Evolutionary conservation across 2,329 filamentous ascomycete genomes (phyloP), one percentile per base, ranked within the genome.

Genomic region (Macrophomina tecta): DNA sequence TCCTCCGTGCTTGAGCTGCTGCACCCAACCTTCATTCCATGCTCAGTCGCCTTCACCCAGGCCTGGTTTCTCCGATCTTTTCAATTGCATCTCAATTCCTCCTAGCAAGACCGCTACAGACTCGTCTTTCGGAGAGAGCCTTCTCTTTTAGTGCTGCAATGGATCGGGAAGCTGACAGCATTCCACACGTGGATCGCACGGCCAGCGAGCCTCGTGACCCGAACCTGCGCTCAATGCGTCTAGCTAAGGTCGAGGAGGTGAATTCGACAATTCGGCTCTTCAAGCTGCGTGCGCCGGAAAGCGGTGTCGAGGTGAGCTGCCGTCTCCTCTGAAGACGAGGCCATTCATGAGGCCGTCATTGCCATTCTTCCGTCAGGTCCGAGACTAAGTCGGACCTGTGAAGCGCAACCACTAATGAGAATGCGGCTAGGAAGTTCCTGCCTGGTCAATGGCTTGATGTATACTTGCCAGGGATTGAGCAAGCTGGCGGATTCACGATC

Each of bases 361-460:
- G 36, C 36, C 23, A 23, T 23, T 23, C 23, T 23, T 23, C 23
- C 23, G 2, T 23, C 23, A 23, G 23, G 23, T 23, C 23, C 23
- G 23, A 23, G 23, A 23, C 23, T 23, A 23, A 23, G 23, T 23
- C 3, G 23, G 23, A 23, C 23, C 2, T 23, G 23, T 23, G 23
- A 23, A 23, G 23, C 23, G 23, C 23, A 23, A 23, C 23, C 23
- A 3, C 14, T 67, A 23, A 63, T 14, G 23, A 32, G 30, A 62
- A 51, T 66, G 12, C 18, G 23, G 36, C 14, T 32, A 18, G 53
- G 49, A 77, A 91, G 84, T 96, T 95, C 79, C 83, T 89, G 5
- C 88, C 93, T 5, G 93, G 93, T 64, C 93, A 97, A 82, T 97
- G 93, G 92, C 85, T 97, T 66, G 93, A 97, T 76, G 89, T 93